Percentiles rank a stretch among this genome's conserved stretches.
phyloP scores from a whole-genome alignment of 1,284 basidiomycete genomes.

The Austroboletus rostrupii region DNA sequence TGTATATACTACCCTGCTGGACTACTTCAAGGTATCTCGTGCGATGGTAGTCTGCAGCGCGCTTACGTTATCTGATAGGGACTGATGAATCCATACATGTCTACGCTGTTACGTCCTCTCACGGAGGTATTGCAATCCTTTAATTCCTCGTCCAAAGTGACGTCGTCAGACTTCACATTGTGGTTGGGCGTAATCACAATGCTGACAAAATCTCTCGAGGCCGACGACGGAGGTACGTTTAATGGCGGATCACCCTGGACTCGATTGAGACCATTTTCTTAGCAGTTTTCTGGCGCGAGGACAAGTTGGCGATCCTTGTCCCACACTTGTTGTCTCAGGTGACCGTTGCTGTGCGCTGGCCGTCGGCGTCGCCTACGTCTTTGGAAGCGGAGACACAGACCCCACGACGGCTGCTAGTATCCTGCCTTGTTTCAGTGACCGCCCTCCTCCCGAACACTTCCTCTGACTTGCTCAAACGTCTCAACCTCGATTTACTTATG shows the following conservation, averaged over 20 bases:
- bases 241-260: not conserved
- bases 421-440: constrained; percentile 21
- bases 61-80: constrained; percentile 44
- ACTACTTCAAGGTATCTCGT: constrained; percentile 75
- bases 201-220: constrained; percentile 67
- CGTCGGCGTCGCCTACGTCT: not conserved
- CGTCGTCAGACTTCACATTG: constrained; percentile 36
- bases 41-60: not conserved
- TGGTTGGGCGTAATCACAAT: constrained; percentile 68
- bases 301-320: constrained; percentile 53
- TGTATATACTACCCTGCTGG: constrained; percentile 68
- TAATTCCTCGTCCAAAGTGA: constrained; percentile 9
- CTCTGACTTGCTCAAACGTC: constrained; percentile 59
- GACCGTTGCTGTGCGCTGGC: constrained; percentile 12
- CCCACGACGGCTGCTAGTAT: constrained; percentile 10
- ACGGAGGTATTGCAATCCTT: constrained; percentile 61
- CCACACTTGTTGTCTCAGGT: constrained; percentile 27
- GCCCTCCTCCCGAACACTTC: constrained; percentile 19
- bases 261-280: not conserved
- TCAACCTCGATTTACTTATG: constrained; percentile 86
- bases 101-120: constrained; percentile 69
- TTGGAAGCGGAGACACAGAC: constrained; percentile 5
- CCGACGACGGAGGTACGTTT: constrained; percentile 76
- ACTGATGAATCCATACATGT: constrained; percentile 89
- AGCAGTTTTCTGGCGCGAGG: constrained; percentile 85